phyloP scores from a whole-genome alignment of 805 yeast genomes.

The Wickerhamiella kurtzmanii region DNA sequence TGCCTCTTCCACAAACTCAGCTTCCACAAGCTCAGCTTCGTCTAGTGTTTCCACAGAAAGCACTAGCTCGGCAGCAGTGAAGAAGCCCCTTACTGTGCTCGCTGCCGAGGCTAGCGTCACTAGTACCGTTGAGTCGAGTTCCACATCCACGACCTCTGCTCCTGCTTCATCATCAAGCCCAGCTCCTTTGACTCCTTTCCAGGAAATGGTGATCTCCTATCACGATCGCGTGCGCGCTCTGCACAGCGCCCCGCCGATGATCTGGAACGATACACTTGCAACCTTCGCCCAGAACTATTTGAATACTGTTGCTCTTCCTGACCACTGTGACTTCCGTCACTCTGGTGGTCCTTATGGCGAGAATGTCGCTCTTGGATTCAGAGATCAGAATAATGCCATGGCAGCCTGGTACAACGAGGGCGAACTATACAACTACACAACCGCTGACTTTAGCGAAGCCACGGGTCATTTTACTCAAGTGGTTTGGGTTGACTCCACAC shows the following conservation, averaged over 20 bases:
- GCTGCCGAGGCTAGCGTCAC: no score
- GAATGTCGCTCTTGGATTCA: constrained; percentile 65
- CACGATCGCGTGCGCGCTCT: constrained; percentile 21
- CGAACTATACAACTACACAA: constrained; percentile 35
- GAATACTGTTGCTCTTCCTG: constrained; percentile 18
- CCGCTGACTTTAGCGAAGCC: constrained; percentile 27
- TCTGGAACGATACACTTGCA: constrained; percentile 45
- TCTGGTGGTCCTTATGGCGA: constrained; percentile 63
- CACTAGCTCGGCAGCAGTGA: constrained; percentile 5
- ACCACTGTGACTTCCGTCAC: constrained; percentile 44
- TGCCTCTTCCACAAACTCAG: no score
- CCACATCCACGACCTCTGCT: constrained; percentile 12
- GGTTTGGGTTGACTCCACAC: constrained; percentile 51
- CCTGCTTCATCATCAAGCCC: constrained; percentile 16
- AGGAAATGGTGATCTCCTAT: constrained; percentile 8
- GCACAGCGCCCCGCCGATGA: constrained; percentile 27
- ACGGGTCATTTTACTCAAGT: constrained; percentile 79
- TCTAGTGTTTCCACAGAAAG: background rate
- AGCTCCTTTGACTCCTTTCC: constrained; percentile 2
- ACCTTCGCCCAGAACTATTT: constrained; percentile 46
- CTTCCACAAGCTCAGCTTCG: no score
- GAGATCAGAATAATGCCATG: constrained; percentile 32
- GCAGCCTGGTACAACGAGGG: constrained; percentile 69
- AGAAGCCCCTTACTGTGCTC: no score
- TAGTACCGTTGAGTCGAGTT: constrained; percentile 1